Evolutionary conservation across 768 basidiomycete species (phyloP), one percentile per base, ranked within the genome.

Genomic region (Leccinum broughii): DNA sequence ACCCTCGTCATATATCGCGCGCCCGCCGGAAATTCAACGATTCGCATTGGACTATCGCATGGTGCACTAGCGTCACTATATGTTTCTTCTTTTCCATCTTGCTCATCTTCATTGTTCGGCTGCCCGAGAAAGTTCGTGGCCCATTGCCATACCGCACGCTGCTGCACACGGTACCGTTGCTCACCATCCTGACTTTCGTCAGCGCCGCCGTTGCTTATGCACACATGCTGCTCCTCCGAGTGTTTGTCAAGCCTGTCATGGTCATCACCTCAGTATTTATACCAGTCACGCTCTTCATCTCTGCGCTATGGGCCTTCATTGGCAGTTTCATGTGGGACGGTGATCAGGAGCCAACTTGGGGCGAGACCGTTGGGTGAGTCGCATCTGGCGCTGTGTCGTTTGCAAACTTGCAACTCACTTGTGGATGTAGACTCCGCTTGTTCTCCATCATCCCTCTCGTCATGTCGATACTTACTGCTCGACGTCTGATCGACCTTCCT

Each of bases 161-260:
- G 35, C 74, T 92, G 54, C 88, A 89, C 68, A 91, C 90, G 8
- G 83, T 93, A 20, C 92, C 92, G 7, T 76, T 93, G 64, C 79
- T 92, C 64, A 86, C 84, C 30, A 84, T 90, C 64, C 76, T 92
- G 58, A 90, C 88, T 4, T 78, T 89, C 61, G 69, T 85, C 60
- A 89, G 89, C 67, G 90, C 92, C 11, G 72, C 78, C 22, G 82
- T 83, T 50, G 88, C 91, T 8, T 93, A 93, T 70, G 74, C 79
- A 48, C 89, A 92, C 70, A 85, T 93, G 48, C 81, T 86, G 63
- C 80, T 95, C 46, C 76, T 96, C 54, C 85, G 87, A 59, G 80
- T 92, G 60, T 93, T 94, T 66, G 89, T 92, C 59, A 85, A 87
- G 58, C 93, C 94, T 17, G 89, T 93, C 54, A 86, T 96, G 79